Evolutionary conservation across 768 basidiomycete genomes (phyloP), one percentile per base, ranked within the genome.

Genomic region (Phanerochaete carnosa): DNA sequence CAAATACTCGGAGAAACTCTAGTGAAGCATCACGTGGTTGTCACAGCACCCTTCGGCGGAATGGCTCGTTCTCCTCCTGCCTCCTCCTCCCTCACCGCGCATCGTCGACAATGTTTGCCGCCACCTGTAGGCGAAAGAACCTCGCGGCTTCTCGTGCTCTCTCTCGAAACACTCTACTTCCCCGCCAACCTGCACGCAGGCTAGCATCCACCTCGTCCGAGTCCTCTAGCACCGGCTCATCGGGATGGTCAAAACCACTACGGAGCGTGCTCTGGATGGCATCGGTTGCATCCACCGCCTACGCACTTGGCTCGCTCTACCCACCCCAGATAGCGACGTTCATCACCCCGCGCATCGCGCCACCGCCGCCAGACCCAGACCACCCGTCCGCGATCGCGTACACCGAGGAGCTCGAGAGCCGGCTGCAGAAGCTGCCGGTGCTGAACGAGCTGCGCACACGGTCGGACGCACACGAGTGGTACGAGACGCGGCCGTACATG

Each of bases 301-400:
- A 85, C 66, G 72, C 77, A 11, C 39, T 75, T 1, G 92, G 92
- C 9, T 79, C 88, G 5, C 73, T 92, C 63, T 92, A 86, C 67
- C 92, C 90, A 6, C 92, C 88, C 6, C 73, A 80, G 0, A 70
- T 88, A 28, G 68, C 89, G 37, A 79, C 86, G 22, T 80, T 92
- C 55, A 74, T 96, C 26, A 89, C 88, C 50, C 94, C 95, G 2
- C 81, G 89, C 11, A 77, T 83, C 0, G 90, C 93, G 0, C 90
- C 94, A 0, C 83, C 88, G 0, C 90, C 93, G 0, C 83, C 81
- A 22, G 19, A 79, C 82, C 62, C 79, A 77, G 13, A 79, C 80
- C 60, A 84, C 86, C 2, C 79, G 77, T 83, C 85, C 62, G 85
- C 89, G 0, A 71, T 81, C 37, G 80, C 79, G 1, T 82, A 88